Evolutionary conservation across 2,329 filamentous ascomycete genomes (phyloP).

Genomic region (Neobulgaria alba): DNA sequence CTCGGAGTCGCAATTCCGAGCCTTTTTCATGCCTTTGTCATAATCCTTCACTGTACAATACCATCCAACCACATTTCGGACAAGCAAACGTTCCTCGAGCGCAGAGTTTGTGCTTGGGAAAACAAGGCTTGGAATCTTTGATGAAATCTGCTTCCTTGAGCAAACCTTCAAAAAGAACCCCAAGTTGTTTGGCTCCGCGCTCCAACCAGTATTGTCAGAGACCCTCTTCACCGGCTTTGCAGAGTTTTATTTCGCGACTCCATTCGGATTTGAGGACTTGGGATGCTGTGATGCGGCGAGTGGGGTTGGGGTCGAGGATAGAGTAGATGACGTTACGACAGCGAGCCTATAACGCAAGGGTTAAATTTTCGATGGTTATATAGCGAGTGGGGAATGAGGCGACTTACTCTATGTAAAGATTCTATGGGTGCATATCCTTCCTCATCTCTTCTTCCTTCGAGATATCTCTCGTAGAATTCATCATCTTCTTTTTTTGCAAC

Average conservation of each 20-base stretch:
- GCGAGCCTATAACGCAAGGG: constrained; percentile 60
- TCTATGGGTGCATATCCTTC: constrained; percentile 96
- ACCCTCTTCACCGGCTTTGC: constrained; percentile 93
- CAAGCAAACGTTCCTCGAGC: too few relatives aligned
- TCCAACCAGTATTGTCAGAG: constrained; percentile 45
- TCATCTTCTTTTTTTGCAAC: constrained; percentile 96
- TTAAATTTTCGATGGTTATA: constrained; percentile 12
- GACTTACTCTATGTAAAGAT: constrained; percentile 81
- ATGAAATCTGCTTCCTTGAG: constrained; percentile 9
- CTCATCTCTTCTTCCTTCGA: constrained; percentile 87
- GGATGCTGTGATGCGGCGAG: constrained; percentile 84
- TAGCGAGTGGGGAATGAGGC: constrained; percentile 1
- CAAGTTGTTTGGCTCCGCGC: constrained; percentile 8
- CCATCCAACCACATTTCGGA: too few relatives aligned
- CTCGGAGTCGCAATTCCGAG: too few relatives aligned
- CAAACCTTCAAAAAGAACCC: constrained; percentile 6
- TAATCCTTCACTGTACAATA: too few relatives aligned
- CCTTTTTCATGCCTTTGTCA: too few relatives aligned
- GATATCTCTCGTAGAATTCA: constrained; percentile 91
- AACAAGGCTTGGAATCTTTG: constrained; percentile 4
- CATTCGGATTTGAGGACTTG: constrained; percentile 98
- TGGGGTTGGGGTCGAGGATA: constrained; percentile 89
- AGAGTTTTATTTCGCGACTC: constrained; percentile 95
- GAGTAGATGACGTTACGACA: constrained; percentile 99
- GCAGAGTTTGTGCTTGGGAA: not conserved